Evolutionary conservation across 75 land plant genomes (phyloP).

Genomic region (Sequoia sempervirens): DNA sequence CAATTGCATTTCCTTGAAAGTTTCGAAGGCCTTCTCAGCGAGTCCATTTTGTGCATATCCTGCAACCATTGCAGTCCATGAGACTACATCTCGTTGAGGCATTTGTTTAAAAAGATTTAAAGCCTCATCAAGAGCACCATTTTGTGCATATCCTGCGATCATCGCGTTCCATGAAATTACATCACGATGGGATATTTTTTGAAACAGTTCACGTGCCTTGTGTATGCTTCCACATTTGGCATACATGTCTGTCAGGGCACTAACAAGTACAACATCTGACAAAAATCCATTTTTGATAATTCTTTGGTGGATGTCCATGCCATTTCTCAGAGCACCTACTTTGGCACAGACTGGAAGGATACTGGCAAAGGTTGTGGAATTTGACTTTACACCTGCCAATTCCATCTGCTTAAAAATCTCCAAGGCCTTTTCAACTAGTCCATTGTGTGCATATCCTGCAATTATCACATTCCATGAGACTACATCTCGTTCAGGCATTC

Average conservation of each 20-base stretch:
- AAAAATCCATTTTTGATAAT: conserved; percentile 48
- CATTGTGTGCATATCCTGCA: conserved; percentile 59
- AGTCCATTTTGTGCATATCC: conserved; percentile 22
- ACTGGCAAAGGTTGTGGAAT: conserved; percentile 67
- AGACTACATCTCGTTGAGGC: conserved; percentile 14
- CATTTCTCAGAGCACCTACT: conserved; percentile 37
- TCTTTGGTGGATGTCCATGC: conserved; percentile 59
- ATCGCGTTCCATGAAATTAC: conserved; percentile 66
- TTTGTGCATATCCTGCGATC: conserved; percentile 58
- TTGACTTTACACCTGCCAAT: conserved; percentile 44
- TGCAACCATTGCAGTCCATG: conserved; percentile 24
- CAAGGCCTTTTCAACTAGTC: conserved; percentile 37
- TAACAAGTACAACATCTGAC: conserved; percentile 45
- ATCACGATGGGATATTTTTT: conserved; percentile 33
- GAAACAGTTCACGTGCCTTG: conserved; percentile 31
- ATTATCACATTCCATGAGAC: conserved; percentile 57
- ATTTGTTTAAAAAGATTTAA: background rate
- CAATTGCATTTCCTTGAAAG: conserved; percentile 14
- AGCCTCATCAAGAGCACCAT: conserved; percentile 6
- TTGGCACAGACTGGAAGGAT: conserved; percentile 58
- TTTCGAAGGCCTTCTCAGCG: conserved; percentile 16
- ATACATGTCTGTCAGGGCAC: conserved; percentile 67
- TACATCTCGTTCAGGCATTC: conserved; percentile 6
- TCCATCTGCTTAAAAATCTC: conserved; percentile 45
- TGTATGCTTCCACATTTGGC: conserved; percentile 50